These are phyloP conservation scores for Penicillium sp. DNA, from an alignment of 2,329 filamentous ascomycete genomes.

Conservation along the genomic window DNA sequence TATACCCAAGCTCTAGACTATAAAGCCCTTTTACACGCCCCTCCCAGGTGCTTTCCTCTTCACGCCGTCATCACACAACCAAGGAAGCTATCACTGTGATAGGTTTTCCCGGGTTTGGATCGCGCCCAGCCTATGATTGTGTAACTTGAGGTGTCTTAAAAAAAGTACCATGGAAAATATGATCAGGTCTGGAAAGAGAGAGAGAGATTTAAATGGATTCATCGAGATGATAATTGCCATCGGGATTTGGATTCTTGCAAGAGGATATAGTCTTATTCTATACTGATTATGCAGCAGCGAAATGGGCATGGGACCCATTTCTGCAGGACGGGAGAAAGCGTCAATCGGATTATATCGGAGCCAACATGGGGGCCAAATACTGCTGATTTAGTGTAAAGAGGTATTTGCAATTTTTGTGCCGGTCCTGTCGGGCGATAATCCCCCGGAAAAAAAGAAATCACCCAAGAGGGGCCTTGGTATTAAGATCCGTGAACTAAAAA, in stretches of 20 bases:
- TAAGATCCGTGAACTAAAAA: constrained; percentile 6
- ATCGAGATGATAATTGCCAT: neutral
- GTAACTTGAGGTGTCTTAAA: constrained; percentile 25
- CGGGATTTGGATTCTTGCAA: neutral
- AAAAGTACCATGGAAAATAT: constrained; percentile 2
- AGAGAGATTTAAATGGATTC: neutral
- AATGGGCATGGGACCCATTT: neutral
- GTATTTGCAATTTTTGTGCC: neutral
- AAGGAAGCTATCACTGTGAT: constrained; percentile 11
- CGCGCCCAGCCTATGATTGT: constrained; percentile 12
- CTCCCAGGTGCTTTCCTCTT: constrained; percentile 5
- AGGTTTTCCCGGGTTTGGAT: constrained; percentile 7
- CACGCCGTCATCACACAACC: constrained; percentile 17
- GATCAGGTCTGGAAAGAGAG: neutral
- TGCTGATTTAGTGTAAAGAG: neutral
- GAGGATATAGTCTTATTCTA: neutral
- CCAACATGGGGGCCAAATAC: neutral
- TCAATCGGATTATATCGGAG: constrained; percentile 18
- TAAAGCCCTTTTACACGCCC: constrained; percentile 7
- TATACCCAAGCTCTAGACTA: constrained; percentile 4
- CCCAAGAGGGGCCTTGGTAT: neutral
- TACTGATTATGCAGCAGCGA: neutral
- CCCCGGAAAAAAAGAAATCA: constrained; percentile 8
- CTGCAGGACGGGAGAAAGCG: neutral
- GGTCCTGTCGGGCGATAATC: neutral